Evolutionary conservation across 2,329 filamentous ascomycete genomes (phyloP).

Genomic region (Penicillium sclerotiorum): DNA sequence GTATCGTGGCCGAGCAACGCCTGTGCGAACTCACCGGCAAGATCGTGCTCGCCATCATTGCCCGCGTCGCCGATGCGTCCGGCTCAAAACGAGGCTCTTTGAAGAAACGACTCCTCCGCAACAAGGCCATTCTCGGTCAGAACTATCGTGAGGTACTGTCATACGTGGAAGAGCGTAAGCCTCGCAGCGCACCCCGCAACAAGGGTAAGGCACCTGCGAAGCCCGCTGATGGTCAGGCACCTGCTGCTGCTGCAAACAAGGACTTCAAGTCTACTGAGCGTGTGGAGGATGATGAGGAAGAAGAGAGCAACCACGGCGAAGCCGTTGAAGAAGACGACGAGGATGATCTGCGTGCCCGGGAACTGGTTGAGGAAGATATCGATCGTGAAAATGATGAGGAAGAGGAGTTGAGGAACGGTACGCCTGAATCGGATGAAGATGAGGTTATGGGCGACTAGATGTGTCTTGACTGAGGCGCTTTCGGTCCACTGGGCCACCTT

Average conservation of each 20-base stretch:
- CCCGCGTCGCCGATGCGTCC: slow-evolving; percentile 69
- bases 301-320: slow-evolving; percentile 36
- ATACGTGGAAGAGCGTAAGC: slow-evolving; percentile 72
- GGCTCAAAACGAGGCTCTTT: slow-evolving; percentile 65
- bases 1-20: slow-evolving; percentile 78
- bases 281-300: slow-evolving; percentile 47
- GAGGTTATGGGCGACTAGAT: slow-evolving; percentile 48
- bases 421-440: slow-evolving; percentile 40
- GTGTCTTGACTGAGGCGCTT: slow-evolving; percentile 4
- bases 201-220: slow-evolving; percentile 40
- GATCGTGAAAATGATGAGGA: slow-evolving; percentile 32
- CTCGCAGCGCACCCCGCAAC: slow-evolving; percentile 25
- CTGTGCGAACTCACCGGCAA: slow-evolving; percentile 85
- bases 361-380: slow-evolving; percentile 45
- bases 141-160: slow-evolving; percentile 85
- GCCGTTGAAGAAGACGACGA: slow-evolving; percentile 46
- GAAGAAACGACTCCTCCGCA: slow-evolving; percentile 72
- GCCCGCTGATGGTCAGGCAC: slow-evolving; percentile 16
- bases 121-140: slow-evolving; percentile 75
- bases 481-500: slow-evolving; percentile 23
- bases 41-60: slow-evolving; percentile 77
- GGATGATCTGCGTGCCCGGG: slow-evolving; percentile 40
- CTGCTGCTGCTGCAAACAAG: slow-evolving; percentile 21
- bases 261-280: slow-evolving; percentile 44
- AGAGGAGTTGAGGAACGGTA: slow-evolving; percentile 28